Evolutionary conservation across 2,329 filamentous ascomycete genomes (phyloP), one percentile per base, ranked within the genome.

Genomic region (Trichophaea hybrida): DNA sequence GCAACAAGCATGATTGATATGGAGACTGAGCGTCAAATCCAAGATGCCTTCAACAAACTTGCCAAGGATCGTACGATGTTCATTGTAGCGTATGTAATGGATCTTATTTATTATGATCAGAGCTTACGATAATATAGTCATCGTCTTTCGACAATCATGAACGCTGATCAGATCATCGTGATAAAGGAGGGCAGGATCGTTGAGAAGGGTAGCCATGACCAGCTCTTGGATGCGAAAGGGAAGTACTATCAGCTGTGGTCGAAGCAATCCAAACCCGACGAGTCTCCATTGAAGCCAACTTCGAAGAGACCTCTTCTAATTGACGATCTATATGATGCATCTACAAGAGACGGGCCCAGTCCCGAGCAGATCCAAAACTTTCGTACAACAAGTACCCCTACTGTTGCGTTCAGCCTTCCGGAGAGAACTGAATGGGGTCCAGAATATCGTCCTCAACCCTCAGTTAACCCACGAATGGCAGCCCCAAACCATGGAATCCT

Each of bases 111-210:
- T 15, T 43, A 43, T 43, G 38, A 43, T 43, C 38, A 43, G 38
- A 1, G 38, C 38, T 43, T 43, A 43, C 38, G 1, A 15, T 10
- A 43, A 43, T 43, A 43, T 69, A 55, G 80, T 0, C 84, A 86
- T 69, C 78, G 84, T 7, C 73, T 87, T 31, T 85, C 84, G 0
- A 88, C 84, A 0, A 81, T 87, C 58, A 81, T 84, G 73, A 82
- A 83, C 64, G 82, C 83, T 1, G 81, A 86, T 65, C 75, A 77
- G 31, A 85, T 86, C 61, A 76, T 85, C 56, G 83, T 86, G 7
- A 75, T 86, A 49, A 75, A 79, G 48, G 75, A 80, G 56, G 83
- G 83, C 8, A 73, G 77, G 64, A 76, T 86, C 53, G 74, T 80
- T n/a, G 82, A 86, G 68, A 75, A 80, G 65, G 83, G 83, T 6